Conservation (phyloP, 1,139 yeast genomes). For the Hemisphaericaspora xylofermentans region DNA sequence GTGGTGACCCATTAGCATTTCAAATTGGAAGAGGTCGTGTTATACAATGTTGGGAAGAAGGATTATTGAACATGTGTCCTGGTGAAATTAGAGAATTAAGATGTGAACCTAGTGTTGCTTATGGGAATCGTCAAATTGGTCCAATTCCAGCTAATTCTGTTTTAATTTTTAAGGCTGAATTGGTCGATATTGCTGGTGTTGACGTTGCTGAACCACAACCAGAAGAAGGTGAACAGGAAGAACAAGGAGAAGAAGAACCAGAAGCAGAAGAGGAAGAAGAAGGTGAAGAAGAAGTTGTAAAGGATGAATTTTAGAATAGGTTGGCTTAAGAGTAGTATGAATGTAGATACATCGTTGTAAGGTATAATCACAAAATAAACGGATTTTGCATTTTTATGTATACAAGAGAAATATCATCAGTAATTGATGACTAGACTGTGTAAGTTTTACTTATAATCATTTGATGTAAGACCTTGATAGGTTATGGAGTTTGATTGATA, state of each 20-base stretch:
- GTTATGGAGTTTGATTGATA: no score
- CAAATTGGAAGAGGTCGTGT: conserved; percentile 74
- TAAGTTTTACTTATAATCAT: no score
- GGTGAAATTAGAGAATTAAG: conserved; percentile 80
- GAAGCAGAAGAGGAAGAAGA: conserved; percentile 4
- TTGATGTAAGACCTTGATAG: no score
- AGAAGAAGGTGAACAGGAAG: conserved; percentile 1
- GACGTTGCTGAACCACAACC: conserved; percentile 5
- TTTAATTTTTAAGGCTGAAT: conserved; percentile 56
- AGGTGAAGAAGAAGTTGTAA: conserved; percentile 7
- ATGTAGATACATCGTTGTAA: no score
- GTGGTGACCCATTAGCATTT: conserved; percentile 69
- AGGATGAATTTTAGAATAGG: conserved; percentile 7
- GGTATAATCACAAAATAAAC: no score
- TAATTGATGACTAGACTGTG: no score
- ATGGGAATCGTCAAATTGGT: conserved; percentile 76
- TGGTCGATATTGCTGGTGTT: conserved; percentile 48
- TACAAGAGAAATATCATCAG: no score
- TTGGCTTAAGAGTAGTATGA: no score
- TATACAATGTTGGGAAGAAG: conserved; percentile 87
- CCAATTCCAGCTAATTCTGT: conserved; percentile 78
- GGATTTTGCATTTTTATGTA: no score
- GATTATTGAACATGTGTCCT: conserved; percentile 73
- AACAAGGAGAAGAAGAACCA: conserved; percentile 4
- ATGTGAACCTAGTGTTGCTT: conserved; percentile 76